Conservation (phyloP, 768 basidiomycete genomes). For the Russula brevipes region DNA sequence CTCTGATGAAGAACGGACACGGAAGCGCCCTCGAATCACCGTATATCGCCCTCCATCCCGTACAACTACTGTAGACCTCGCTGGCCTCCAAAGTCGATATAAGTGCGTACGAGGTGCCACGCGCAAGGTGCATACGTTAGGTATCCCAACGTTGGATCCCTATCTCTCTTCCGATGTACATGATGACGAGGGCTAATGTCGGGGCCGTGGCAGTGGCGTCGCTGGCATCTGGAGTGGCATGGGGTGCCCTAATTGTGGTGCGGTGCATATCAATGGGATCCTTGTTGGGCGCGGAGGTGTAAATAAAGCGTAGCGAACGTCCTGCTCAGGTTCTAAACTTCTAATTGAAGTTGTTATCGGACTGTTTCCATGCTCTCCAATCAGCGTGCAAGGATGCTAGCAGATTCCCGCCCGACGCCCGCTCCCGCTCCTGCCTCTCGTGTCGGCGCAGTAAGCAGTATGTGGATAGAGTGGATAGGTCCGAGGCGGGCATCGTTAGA, state of each 20-base stretch:
- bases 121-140: constrained; percentile 13
- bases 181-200: background rate
- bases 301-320: background rate
- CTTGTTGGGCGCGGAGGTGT: background rate
- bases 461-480: too few relatives aligned
- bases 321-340: background rate
- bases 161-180: background rate
- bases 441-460: too few relatives aligned
- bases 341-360: too few relatives aligned
- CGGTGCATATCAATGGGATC: constrained; percentile 26
- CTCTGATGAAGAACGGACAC: background rate
- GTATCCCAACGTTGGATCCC: background rate
- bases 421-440: too few relatives aligned
- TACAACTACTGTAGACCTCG: constrained; percentile 2
- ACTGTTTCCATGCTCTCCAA: too few relatives aligned
- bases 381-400: too few relatives aligned
- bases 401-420: too few relatives aligned
- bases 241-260: constrained; percentile 30
- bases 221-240: constrained; percentile 26
- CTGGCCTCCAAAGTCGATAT: constrained; percentile 11
- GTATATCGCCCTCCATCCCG: constrained; percentile 22
- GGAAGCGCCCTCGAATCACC: constrained; percentile 13
- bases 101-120: constrained; percentile 11
- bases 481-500: too few relatives aligned
- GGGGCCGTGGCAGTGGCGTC: constrained; percentile 31